Conservation (phyloP, 2,329 filamentous ascomycete genomes). For the Sclerotinia sclerotiorum region DNA sequence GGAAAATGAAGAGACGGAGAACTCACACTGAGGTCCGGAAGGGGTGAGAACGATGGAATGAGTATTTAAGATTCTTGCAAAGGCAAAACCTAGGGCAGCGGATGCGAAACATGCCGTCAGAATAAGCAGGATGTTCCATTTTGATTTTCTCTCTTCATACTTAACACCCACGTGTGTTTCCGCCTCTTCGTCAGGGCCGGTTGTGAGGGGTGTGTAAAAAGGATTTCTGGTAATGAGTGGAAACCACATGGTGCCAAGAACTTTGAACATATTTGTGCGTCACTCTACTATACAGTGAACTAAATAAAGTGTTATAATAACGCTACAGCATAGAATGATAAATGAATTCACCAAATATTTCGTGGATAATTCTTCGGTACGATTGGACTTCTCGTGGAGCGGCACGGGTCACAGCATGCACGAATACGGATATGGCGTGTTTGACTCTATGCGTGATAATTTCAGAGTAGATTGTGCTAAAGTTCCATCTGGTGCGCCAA, state of each 20-base stretch:
- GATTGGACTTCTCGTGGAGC: not conserved
- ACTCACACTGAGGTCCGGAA: not conserved
- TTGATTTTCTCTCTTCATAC: not conserved
- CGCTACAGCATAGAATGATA: not conserved
- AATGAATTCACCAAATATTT: not conserved
- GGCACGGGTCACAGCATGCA: not conserved
- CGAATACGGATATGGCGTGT: not conserved
- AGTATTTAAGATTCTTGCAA: not conserved
- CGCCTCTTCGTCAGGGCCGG: not conserved
- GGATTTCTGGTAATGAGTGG: not conserved
- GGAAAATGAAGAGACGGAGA: fast-evolving
- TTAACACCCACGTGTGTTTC: too few relatives aligned
- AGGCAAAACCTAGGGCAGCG: not conserved
- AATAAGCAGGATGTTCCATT: not conserved
- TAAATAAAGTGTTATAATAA: not conserved
- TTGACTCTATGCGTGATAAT: not conserved
- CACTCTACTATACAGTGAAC: not conserved
- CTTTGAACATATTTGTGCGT: not conserved
- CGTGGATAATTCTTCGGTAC: not conserved
- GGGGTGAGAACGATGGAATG: not conserved
- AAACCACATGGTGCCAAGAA: conserved; percentile 10
- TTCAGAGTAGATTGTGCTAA: not conserved
- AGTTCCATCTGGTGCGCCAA: not conserved
- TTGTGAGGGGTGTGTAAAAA: not conserved
- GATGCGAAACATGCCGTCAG: not conserved